Base-by-base conservation (phyloP, 345 rosid species). In the Populus simonii region DNA sequence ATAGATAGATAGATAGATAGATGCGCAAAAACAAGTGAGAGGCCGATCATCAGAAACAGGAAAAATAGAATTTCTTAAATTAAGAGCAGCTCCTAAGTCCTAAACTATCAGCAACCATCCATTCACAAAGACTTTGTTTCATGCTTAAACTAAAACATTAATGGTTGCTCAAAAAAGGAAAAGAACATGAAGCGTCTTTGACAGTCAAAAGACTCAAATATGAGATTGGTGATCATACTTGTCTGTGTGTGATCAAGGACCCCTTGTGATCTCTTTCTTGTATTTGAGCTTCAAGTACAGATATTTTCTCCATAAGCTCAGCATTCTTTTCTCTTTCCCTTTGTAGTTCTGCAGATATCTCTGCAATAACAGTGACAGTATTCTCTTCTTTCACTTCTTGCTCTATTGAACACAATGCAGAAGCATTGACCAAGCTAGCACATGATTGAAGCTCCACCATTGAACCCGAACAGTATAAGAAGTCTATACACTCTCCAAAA, bases 271-370 rank as follows among this genome's bases (percentile, higher is more conserved):
- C 70, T 66, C 82, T 83, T 35, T 72, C 82, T 53, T 81, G 86
- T 65, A 84, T 77, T 68, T 79, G 86, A 61, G 90, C 86, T 81
- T 89, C 90, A 68, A 89, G 90, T 6, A 67, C 77, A 62, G 87
- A 85, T 83, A 89, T 86, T 78, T 87, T 87, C 83, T 87, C 80
- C 87, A 81, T 57, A 31, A 89, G 89, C 77, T 80, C 81, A 2
- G 85, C 84, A 80, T 89, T 89, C 78, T 81, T 89, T 39, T 76
- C 83, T 62, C 82, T 88, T 79, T 89, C 90, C 43, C 79, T 81
- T 61, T 82, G 81, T 47, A 89, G 82, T 79, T 89, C 88, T 12
- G 85, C 84, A 45, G 86, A 84, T 57, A 89, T 81, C 81, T 83
- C 81, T 25, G 89, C 85, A 66, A 83, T 45, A 38, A 57, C 45